phyloP scores from a whole-genome alignment of 257 asterid species.

The Plantago elongata region DNA sequence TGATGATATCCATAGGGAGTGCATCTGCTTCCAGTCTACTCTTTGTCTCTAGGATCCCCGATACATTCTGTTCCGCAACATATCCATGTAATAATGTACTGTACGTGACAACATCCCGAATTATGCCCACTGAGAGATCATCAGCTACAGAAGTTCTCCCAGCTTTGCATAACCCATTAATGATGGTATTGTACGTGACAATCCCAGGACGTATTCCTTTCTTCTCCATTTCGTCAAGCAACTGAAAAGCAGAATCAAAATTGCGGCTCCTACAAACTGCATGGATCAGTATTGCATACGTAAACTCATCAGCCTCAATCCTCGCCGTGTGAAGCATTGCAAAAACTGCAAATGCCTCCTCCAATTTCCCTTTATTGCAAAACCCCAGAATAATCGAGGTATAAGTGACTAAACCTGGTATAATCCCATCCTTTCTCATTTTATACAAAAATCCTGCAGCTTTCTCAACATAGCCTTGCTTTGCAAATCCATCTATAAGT shows the following conservation, averaged over 20 bases:
- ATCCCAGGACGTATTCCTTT: slow-evolving; percentile 55
- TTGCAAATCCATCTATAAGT: slow-evolving; percentile 71
- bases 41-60: slow-evolving; percentile 50
- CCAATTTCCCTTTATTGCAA: slow-evolving; percentile 69
- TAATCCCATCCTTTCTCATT: slow-evolving; percentile 63
- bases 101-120: slow-evolving; percentile 63
- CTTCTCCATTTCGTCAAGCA: slow-evolving; percentile 71
- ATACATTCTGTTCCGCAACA: slow-evolving; percentile 46
- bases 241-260: slow-evolving; percentile 39
- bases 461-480: slow-evolving; percentile 78
- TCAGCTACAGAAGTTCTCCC: slow-evolving; percentile 73
- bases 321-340: slow-evolving; percentile 49
- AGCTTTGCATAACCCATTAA: slow-evolving; percentile 72
- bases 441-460: slow-evolving; percentile 61
- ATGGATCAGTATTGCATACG: slow-evolving; percentile 60
- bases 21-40: slow-evolving; percentile 51
- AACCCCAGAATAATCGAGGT: slow-evolving; percentile 68
- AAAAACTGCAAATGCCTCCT: slow-evolving; percentile 63
- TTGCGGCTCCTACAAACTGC: slow-evolving; percentile 68
- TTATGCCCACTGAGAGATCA: slow-evolving; percentile 50
- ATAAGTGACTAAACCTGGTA: slow-evolving; percentile 70
- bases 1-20: slow-evolving; percentile 45
- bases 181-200: slow-evolving; percentile 67
- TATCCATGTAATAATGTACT: slow-evolving; percentile 69
- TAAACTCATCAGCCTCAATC: slow-evolving; percentile 63